These are phyloP conservation scores for Smittium mucronatum DNA, from an alignment of 371 early-diverging fungal species.

Conservation along the genomic window DNA sequence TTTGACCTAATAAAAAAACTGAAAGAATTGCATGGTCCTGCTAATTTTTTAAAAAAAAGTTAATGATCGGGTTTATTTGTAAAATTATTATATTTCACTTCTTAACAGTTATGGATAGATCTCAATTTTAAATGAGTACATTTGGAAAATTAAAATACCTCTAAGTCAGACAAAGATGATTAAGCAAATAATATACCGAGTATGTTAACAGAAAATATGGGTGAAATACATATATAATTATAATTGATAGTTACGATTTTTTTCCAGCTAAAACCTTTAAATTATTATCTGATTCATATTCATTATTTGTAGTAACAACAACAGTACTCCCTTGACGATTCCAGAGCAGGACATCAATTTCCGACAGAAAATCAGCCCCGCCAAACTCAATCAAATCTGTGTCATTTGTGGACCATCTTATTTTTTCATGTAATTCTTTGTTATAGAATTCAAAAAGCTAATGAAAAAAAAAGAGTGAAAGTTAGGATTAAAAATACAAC, in stretches of 20 bases:
- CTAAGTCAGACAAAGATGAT: neutral
- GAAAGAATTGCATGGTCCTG: neutral
- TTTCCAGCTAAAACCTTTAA: neutral
- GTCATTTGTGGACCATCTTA: neutral
- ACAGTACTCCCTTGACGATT: neutral
- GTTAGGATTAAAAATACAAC: too few species aligned
- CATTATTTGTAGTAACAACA: neutral
- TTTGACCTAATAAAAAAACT: neutral
- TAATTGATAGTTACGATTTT: neutral
- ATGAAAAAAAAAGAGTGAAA: too few species aligned
- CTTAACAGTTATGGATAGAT: too few species aligned
- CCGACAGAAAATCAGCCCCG: conserved; percentile 2
- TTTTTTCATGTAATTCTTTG: conserved; percentile 5
- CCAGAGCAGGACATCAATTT: conserved; percentile 1
- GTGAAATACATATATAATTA: too few species aligned
- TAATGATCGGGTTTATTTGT: neutral
- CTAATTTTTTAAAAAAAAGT: too few species aligned
- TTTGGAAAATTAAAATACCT: neutral
- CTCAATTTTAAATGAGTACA: neutral
- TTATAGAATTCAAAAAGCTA: conserved; percentile 9
- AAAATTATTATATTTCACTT: too few species aligned
- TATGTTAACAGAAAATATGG: too few species aligned
- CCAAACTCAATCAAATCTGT: neutral
- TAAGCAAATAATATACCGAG: too few species aligned
- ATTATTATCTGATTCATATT: neutral